phyloP scores from a whole-genome alignment of 441 rosid genomes.

The Croton setiger region DNA sequence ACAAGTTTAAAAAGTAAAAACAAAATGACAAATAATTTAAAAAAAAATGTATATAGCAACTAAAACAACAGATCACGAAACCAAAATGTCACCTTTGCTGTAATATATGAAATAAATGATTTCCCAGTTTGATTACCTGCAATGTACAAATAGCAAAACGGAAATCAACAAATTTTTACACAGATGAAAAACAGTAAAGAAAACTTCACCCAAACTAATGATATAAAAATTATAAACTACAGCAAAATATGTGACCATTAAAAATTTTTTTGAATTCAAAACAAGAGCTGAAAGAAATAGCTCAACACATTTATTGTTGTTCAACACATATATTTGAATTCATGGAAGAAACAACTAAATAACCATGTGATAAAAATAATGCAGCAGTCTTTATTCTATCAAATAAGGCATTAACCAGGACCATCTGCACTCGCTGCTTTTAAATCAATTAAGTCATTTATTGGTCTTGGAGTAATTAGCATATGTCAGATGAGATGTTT shows the following conservation, averaged over 20 bases:
- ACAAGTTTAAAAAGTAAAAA: background rate
- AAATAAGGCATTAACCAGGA: background rate
- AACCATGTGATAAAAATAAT: background rate
- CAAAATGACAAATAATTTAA: too few relatives aligned
- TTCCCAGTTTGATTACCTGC: conserved; percentile 84
- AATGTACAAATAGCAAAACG: conserved; percentile 14
- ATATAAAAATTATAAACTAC: background rate
- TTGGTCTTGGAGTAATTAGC: background rate
- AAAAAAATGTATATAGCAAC: too few relatives aligned
- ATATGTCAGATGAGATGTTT: background rate
- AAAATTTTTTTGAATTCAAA: background rate
- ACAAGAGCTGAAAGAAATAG: background rate
- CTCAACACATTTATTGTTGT: too few relatives aligned
- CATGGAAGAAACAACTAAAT: background rate
- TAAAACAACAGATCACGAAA: background rate
- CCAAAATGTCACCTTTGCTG: conserved; percentile 64
- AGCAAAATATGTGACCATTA: background rate
- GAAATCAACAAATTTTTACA: background rate
- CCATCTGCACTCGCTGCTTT: background rate
- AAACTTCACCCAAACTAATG: background rate
- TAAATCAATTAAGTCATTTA: background rate
- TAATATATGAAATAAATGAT: conserved; percentile 64
- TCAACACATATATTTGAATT: too few relatives aligned
- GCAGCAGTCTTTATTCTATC: background rate
- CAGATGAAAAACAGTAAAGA: background rate